Base-by-base conservation (phyloP, 306 rosid genomes). In the Dalbergia oliveri region DNA sequence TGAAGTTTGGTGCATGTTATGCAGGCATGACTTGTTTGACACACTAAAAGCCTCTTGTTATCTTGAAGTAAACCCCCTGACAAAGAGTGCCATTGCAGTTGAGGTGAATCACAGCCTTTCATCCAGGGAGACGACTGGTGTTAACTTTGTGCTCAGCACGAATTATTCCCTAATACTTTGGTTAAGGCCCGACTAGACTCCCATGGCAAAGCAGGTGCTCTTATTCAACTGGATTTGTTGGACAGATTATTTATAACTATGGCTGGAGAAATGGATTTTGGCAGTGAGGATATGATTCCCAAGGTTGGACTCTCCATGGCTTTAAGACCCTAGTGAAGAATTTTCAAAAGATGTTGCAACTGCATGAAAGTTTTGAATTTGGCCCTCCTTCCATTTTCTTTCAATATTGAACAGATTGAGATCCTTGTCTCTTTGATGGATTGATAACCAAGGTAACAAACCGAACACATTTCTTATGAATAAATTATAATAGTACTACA, bases 231-330 rank as follows among this genome's bases (percentile, higher is more conserved):
- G 71, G 78, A 84, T 39, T 63, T 92, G 16, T 87, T 88, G 89
- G 63, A 88, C 57, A 84, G 69, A 69, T 59, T 84, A 14, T 88
- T 75, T 67, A 23, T 92, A 47, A 79, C 89, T 49, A 4, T 92
- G 65, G 90, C 88, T 58, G 91, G 91, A 62, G 94, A 92, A 70
- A 62, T 90, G 54, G 91, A 88, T 35, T 84, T 92, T 21, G 61
- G 75, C 47, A 74, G 60, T 51, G 56, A 45, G 26, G 21, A 54
- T 21, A 66, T n/a, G 51, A 11, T 75, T 81, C 90, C 92, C 5
- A 84, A 79, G 79, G 9, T 92, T 79, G 97, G 90, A 60, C 71
- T 87, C 51, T 90, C 97, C 35, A 31, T 92, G 75, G 93, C 90
- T 70, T 77, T 90, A n/a, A 79, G 31, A 69, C 85, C 90, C 66